These are phyloP conservation scores for Cutaneotrichosporon dermatis DNA, from an alignment of 1,284 basidiomycete species.

Conservation along the genomic window DNA sequence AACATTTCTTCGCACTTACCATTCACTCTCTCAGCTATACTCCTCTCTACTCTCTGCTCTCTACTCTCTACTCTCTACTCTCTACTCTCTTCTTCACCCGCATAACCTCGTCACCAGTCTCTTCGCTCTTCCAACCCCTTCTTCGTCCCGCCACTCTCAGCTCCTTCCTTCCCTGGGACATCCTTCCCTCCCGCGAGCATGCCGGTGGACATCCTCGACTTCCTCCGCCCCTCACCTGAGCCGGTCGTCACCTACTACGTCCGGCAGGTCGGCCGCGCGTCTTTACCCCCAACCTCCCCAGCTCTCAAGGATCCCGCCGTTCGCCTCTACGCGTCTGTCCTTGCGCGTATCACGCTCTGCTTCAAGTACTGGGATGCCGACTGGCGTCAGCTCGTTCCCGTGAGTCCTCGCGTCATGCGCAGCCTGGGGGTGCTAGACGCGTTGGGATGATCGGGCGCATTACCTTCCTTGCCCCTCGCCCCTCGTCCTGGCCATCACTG, in stretches of 20 bases:
- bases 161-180: not conserved
- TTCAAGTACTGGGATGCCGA: constrained; percentile 1
- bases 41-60: not conserved
- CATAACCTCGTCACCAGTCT: no score
- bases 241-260: not conserved
- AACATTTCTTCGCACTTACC: not conserved
- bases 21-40: no score
- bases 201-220: not conserved
- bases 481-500: no score
- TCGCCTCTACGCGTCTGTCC: not conserved
- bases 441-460: no score
- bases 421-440: no score
- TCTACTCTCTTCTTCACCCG: no score
- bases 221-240: not conserved
- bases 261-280: not conserved
- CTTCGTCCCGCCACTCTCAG: not conserved
- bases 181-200: not conserved
- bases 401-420: not conserved
- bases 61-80: not conserved
- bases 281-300: not conserved
- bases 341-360: not conserved
- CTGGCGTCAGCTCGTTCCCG: not conserved
- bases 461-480: no score
- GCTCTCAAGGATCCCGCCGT: not conserved
- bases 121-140: no score